Conservation (phyloP, 164 flowering plant species). For the Piper longum region DNA sequence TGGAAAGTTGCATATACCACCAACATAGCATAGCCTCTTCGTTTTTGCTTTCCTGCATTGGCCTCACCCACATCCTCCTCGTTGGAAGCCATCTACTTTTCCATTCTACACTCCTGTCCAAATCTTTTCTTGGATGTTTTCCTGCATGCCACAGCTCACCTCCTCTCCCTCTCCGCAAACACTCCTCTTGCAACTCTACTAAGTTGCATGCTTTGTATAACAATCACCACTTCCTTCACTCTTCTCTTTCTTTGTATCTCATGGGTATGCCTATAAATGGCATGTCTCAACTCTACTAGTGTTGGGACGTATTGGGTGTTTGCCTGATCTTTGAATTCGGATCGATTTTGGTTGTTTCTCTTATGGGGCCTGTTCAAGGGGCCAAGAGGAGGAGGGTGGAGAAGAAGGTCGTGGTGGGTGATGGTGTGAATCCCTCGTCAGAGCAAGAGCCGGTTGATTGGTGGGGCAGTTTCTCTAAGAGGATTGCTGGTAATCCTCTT, state of each 20-base stretch:
- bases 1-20: too few species aligned
- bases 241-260: background rate
- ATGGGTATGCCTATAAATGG: slow-evolving; percentile 3
- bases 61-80: background rate
- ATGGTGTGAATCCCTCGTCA: slow-evolving; percentile 13
- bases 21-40: too few species aligned
- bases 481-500: slow-evolving; percentile 26
- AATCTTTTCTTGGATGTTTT: background rate
- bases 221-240: background rate
- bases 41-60: slow-evolving; percentile 1
- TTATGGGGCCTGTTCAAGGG: slow-evolving; percentile 48
- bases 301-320: slow-evolving; percentile 4
- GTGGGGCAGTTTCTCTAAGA: slow-evolving; percentile 44
- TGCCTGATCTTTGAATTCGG: slow-evolving; percentile 6
- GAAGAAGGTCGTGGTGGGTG: slow-evolving; percentile 12
- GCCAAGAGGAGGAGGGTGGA: slow-evolving; percentile 28
- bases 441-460: slow-evolving; percentile 34
- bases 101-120: background rate
- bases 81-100: background rate
- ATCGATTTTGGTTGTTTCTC: slow-evolving; percentile 10
- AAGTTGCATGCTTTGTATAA: background rate
- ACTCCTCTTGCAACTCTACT: background rate
- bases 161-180: background rate
- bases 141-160: background rate
- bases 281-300: slow-evolving; percentile 6